A percentile compares a stretch with the other conserved stretches of the same genome.
These are phyloP conservation scores for Nematocida displodere DNA, from an alignment of 371 early-diverging fungal genomes.

Conservation along the genomic window DNA sequence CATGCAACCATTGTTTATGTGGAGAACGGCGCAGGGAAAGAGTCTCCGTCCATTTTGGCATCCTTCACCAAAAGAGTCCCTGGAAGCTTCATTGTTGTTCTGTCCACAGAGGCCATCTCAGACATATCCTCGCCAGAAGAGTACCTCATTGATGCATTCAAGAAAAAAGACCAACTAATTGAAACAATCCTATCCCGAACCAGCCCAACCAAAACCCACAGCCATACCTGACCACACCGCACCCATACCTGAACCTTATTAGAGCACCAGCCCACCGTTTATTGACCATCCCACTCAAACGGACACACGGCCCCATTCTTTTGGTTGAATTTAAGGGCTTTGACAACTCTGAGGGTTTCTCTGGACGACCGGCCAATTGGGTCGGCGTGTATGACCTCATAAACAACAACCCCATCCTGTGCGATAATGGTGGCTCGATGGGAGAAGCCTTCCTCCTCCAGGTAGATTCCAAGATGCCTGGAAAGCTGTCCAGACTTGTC, in stretches of 20 bases:
- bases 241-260: neutral
- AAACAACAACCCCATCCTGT: constrained; percentile 73
- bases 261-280: too few relatives aligned
- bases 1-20: constrained; percentile 61
- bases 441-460: constrained; percentile 68
- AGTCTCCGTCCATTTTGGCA: constrained; percentile 44
- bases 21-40: constrained; percentile 9
- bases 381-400: constrained; percentile 72
- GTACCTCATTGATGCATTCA: constrained; percentile 57
- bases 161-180: constrained; percentile 61
- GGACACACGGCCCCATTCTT: constrained; percentile 69
- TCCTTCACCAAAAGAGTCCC: constrained; percentile 28
- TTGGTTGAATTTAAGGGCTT: constrained; percentile 78
- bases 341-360: constrained; percentile 81
- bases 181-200: constrained; percentile 35
- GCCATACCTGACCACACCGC: neutral
- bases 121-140: constrained; percentile 46
- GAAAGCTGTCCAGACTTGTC: constrained; percentile 78
- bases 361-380: constrained; percentile 85
- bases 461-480: constrained; percentile 72
- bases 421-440: constrained; percentile 78
- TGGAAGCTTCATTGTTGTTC: constrained; percentile 49
- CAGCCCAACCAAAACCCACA: neutral
- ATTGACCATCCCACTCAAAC: constrained; percentile 61
- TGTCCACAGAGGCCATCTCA: constrained; percentile 7